Conservation (phyloP, 2,329 filamentous ascomycete genomes). For the Exophiala lecanii-corni region DNA sequence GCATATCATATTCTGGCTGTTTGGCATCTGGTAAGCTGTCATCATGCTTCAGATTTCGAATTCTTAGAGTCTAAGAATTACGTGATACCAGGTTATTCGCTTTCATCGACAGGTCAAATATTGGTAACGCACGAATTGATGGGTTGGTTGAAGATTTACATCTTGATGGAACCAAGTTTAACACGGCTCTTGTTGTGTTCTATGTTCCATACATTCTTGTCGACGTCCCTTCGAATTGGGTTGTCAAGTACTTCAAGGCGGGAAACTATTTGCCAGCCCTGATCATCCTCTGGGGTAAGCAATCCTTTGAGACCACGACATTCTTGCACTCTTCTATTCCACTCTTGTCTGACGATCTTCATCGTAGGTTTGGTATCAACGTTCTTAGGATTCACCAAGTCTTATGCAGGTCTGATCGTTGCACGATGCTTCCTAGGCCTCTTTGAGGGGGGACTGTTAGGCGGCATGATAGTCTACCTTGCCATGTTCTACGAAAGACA, state of each 20-base stretch:
- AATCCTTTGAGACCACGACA: too few relatives aligned
- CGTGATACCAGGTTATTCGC: conserved; percentile 48
- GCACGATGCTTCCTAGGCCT: conserved; percentile 59
- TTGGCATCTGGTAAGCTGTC: conserved; percentile 3
- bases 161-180: conserved; percentile 3
- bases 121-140: conserved; percentile 64
- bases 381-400: conserved; percentile 31
- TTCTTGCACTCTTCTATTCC: too few relatives aligned
- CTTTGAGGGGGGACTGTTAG: conserved; percentile 61
- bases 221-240: conserved; percentile 15
- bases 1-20: conserved; percentile 3
- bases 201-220: conserved; percentile 18
- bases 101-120: conserved; percentile 63
- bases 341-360: neutral
- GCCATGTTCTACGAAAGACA: conserved; percentile 58
- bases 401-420: conserved; percentile 51
- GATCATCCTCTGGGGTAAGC: neutral
- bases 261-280: neutral
- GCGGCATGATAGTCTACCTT: conserved; percentile 64
- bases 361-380: conserved; percentile 62
- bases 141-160: conserved; percentile 55
- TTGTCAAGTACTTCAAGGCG: conserved; percentile 13
- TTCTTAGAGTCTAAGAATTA: too few relatives aligned
- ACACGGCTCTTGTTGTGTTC: conserved; percentile 10
- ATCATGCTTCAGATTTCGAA: too few relatives aligned